Evolutionary conservation across 352 stramenopile genomes (phyloP).

Genomic region (Globisporangium megalacanthum): DNA sequence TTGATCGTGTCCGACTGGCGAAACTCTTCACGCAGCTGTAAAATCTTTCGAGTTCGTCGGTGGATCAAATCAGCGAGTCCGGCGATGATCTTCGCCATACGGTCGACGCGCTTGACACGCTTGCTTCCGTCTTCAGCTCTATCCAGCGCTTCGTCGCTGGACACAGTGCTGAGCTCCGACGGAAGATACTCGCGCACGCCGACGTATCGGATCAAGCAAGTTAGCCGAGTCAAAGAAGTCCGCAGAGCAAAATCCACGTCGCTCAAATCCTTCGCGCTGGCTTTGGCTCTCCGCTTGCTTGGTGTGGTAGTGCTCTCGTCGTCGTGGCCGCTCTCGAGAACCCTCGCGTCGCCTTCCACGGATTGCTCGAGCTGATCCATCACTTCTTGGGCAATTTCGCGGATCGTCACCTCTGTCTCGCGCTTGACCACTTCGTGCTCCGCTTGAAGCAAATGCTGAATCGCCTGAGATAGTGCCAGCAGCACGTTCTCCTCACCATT

Average conservation of each 20-base stretch:
- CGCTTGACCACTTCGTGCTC: slow-evolving; percentile 76
- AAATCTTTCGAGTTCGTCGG: slow-evolving; percentile 42
- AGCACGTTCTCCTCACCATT: slow-evolving; percentile 70
- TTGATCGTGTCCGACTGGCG: slow-evolving; percentile 58
- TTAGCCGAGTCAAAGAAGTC: slow-evolving; percentile 47
- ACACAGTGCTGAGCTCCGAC: slow-evolving; percentile 4
- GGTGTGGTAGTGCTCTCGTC: slow-evolving; percentile 10
- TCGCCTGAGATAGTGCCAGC: slow-evolving; percentile 53
- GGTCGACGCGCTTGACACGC: slow-evolving; percentile 3
- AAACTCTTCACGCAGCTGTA: slow-evolving; percentile 43
- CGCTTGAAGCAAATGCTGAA: slow-evolving; percentile 64
- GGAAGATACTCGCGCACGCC: slow-evolving; percentile 62
- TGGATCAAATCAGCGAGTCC: slow-evolving; percentile 37
- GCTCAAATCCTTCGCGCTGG: slow-evolving; percentile 39
- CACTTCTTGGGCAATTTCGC: slow-evolving; percentile 63
- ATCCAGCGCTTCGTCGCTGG: neutral
- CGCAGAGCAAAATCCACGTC: slow-evolving; percentile 71
- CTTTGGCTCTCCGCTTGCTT: slow-evolving; percentile 10
- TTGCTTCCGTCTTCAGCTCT: slow-evolving; percentile 1
- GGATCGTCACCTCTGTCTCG: slow-evolving; percentile 69
- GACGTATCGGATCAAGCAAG: slow-evolving; percentile 55
- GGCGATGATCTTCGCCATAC: slow-evolving; percentile 32
- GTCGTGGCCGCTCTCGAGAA: slow-evolving; percentile 17
- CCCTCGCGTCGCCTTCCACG: slow-evolving; percentile 45
- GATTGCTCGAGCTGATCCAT: slow-evolving; percentile 53